Percentiles rank a stretch among this genome's conserved stretches.
These are phyloP conservation scores for Phytopythium vexans DNA, from an alignment of 352 stramenopile genomes.

Conservation along the genomic window DNA sequence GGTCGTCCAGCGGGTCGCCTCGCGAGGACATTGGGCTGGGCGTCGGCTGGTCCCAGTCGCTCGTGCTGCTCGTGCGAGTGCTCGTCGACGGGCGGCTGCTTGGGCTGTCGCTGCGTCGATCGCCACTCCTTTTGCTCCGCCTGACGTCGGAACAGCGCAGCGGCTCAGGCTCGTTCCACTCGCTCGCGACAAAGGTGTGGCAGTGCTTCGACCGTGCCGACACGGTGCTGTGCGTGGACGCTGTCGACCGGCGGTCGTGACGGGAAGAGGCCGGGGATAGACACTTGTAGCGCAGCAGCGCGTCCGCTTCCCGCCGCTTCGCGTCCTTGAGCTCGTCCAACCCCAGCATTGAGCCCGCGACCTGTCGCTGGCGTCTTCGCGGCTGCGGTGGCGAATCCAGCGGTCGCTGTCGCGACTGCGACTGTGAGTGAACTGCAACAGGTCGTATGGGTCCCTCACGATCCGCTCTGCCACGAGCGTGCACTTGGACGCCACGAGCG, in stretches of 20 bases:
- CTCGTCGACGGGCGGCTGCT: background rate
- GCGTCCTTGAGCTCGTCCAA: conserved; percentile 55
- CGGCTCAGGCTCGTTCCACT: conserved; percentile 76
- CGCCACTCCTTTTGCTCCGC: background rate
- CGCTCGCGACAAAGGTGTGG: conserved; percentile 42
- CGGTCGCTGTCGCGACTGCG: conserved; percentile 1
- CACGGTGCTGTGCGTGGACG: conserved; percentile 13
- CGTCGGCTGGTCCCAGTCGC: conserved; percentile 52
- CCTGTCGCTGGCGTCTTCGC: too few relatives aligned
- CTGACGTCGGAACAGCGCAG: conserved; percentile 36
- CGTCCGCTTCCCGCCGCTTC: conserved; percentile 46
- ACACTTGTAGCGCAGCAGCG: background rate
- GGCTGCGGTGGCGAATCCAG: conserved; percentile 12
- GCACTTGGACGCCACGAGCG: too few relatives aligned
- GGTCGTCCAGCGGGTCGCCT: background rate
- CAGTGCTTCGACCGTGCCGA: conserved; percentile 26
- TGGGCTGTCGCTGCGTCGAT: conserved; percentile 1
- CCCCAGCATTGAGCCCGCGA: conserved; percentile 45
- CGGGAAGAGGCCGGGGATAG: background rate
- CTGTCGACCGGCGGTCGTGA: conserved; percentile 5
- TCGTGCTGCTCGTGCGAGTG: conserved; percentile 28
- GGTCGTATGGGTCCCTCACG: too few relatives aligned
- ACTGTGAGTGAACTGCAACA: too few relatives aligned
- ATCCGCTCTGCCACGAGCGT: too few relatives aligned
- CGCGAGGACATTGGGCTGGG: conserved; percentile 25